Base-by-base conservation (phyloP, 192 early-diverging fungal species). In the Coemansia sp. region DNA sequence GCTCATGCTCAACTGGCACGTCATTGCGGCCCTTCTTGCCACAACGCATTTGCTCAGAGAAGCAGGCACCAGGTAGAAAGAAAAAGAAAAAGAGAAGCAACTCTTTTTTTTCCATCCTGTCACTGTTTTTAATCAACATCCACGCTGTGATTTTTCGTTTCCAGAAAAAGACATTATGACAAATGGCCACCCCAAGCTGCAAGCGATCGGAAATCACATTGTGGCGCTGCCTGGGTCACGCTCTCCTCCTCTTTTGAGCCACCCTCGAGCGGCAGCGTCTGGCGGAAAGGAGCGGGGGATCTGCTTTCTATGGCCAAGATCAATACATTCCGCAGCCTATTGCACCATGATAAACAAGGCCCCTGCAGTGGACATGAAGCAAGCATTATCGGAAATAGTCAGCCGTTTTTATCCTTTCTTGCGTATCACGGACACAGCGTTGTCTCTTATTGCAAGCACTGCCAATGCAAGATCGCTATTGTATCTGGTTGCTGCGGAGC, bases 171-270 rank as follows among this genome's bases (percentile, higher is more conserved):
- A 58, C 10, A 43, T 35, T 25, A 35, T 53, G 36, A 58, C 22
- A 65, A 35, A 55, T 23, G 23, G 15, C 32, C 6, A 17, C 41
- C 17, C 53, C 29, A 25, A 49, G 59, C 63, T 72, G 70, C 70
- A 72, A 58, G 64, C 36, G 70, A 72, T 72, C 70, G 70, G 57
- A 66, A 57, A 72, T 72, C 69, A 54, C 70, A 72, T 62, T 72
- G 70, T 66, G 70, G 70, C 70, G 35, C 33, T 19, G 34, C 14
- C 15, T 34, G 55, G 5, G 33, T 57, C 55, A 57, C 33, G 55
- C 33, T 40, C 15, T 45, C 13, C 10, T 17, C 13, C 14, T 45
- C 13, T 13, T 17, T 45, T 40, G 38, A 29, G 29, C 29, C 29
- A 3, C 29, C 38, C 11, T 40, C 38, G 38, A 7, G 9, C 11